Percentiles rank a stretch among this genome's conserved stretches.
Evolutionary conservation across 257 asterid species (phyloP).

Genomic region (Verbena officinalis): DNA sequence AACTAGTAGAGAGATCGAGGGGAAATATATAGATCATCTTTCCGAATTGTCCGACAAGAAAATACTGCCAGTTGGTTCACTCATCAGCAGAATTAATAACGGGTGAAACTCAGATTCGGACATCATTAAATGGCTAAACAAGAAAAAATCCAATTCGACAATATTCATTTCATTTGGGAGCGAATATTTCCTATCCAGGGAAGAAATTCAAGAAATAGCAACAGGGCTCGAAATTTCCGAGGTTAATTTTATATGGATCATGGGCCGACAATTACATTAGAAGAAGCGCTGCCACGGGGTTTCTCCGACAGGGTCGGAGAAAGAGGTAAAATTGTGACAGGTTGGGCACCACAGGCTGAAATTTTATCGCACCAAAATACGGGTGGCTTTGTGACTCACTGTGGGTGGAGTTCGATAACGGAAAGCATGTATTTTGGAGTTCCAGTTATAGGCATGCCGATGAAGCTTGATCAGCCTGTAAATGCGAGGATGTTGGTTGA

Average conservation of each 20-base stretch:
- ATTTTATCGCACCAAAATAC: slow-evolving; percentile 37
- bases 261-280: slow-evolving; percentile 20
- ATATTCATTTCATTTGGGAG: slow-evolving; percentile 51
- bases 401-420: slow-evolving; percentile 45
- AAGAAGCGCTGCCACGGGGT: slow-evolving; percentile 35
- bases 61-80: slow-evolving; percentile 35
- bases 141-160: slow-evolving; percentile 27
- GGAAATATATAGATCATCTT: slow-evolving; percentile 40
- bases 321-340: slow-evolving; percentile 32
- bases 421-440: slow-evolving; percentile 43
- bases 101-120: slow-evolving; percentile 10
- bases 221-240: slow-evolving; percentile 38
- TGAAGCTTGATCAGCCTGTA: slow-evolving; percentile 39
- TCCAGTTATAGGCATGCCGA: slow-evolving; percentile 44
- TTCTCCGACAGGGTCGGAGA: slow-evolving; percentile 41
- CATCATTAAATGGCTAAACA: slow-evolving; percentile 40
- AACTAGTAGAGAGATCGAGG: slow-evolving; percentile 32
- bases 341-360: slow-evolving; percentile 44
- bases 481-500: slow-evolving; percentile 32
- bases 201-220: slow-evolving; percentile 41
- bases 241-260: slow-evolving; percentile 38
- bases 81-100: neutral
- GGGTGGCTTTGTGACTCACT: slow-evolving; percentile 47
- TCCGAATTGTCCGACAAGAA: slow-evolving; percentile 23
- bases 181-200: slow-evolving; percentile 41